Base-by-base conservation (phyloP, 305 asterid genomes). In the Fraxinus ornus region DNA sequence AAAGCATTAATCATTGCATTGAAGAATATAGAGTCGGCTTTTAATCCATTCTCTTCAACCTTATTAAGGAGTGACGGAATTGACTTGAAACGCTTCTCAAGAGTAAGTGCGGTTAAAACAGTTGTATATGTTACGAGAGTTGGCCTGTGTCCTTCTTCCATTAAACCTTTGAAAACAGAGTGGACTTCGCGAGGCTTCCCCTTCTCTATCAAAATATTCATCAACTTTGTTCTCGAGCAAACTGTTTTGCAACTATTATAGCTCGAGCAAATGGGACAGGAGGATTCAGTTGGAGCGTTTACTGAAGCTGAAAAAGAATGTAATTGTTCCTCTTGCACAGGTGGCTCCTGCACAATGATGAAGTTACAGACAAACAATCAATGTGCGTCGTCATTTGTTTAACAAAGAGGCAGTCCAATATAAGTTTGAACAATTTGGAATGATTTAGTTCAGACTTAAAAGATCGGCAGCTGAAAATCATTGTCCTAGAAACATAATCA, bases 1-100 rank as follows among this genome's bases (percentile, higher is more conserved):
- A 95, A 95, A 0, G 98, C 95, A 79, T 95, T 95, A 87, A 95
- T 95, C 91, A 92, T 87, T 64, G 98, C 97, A 85, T 95, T 95
- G 93, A 90, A 94, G 89, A 95, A 94, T 83, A 94, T 93, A 1
- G 97, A 91, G 85, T 95, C 99, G 1, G 99, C 97, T 83, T 89
- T 91, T 70, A 95, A 84, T 68, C 97, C 97, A 86, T 90, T 90
- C 19, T 86, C 71, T 79, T 94, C 98, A 78, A 93, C 88, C 85
- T 89, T 90, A 64, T 92, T 85, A 24, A 95, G 92, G 78, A 95
- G 97, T 55, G 90, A 86, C 44, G 93, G 88, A 75, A 95, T 93
- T 66, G 97, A 89, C 88, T 91, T 92, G 92, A 94, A 95, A 82
- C 89, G 94, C 83, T 90, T 93, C 86, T 92, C 94, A 83, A 92